phyloP scores from a whole-genome alignment of 1,139 yeast genomes.

The Lipomyces yarrowii region DNA sequence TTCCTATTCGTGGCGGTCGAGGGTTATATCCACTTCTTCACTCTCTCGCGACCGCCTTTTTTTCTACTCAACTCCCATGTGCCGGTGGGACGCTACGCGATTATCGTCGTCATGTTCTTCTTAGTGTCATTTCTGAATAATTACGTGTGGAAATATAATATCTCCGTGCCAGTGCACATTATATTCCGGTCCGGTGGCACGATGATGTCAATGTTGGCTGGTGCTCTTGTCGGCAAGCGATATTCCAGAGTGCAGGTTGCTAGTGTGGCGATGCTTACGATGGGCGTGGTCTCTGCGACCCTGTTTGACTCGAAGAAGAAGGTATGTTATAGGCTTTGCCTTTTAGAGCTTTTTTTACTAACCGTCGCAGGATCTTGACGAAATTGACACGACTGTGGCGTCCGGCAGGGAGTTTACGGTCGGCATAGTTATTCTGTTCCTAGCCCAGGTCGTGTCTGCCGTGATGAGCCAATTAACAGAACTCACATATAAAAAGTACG shows the following conservation, averaged over 20 bases:
- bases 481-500: slow-evolving; percentile 52
- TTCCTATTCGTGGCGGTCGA: slow-evolving; percentile 57
- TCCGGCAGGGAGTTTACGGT: slow-evolving; percentile 37
- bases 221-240: slow-evolving; percentile 51
- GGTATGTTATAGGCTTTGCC: too few relatives aligned
- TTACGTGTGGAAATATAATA: slow-evolving; percentile 57
- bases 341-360: neutral
- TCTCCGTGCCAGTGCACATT: slow-evolving; percentile 69
- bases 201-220: slow-evolving; percentile 61
- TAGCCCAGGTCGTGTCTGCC: slow-evolving; percentile 56
- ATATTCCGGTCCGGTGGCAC: slow-evolving; percentile 69
- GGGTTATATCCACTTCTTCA: slow-evolving; percentile 48
- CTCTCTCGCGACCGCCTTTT: slow-evolving; percentile 37
- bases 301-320: slow-evolving; percentile 33
- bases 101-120: slow-evolving; percentile 57
- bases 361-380: neutral
- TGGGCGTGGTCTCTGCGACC: slow-evolving; percentile 61
- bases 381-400: neutral
- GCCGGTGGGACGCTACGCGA: slow-evolving; percentile 54
- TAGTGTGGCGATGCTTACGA: slow-evolving; percentile 56
- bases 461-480: slow-evolving; percentile 62
- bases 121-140: slow-evolving; percentile 60
- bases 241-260: slow-evolving; percentile 53
- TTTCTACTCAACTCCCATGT: slow-evolving; percentile 46
- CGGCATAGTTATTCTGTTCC: slow-evolving; percentile 52